Evolutionary conservation across 495 filamentous ascomycete species (phyloP), one percentile per base, ranked within the genome.

Genomic region (Articulospora tetracladia): DNA sequence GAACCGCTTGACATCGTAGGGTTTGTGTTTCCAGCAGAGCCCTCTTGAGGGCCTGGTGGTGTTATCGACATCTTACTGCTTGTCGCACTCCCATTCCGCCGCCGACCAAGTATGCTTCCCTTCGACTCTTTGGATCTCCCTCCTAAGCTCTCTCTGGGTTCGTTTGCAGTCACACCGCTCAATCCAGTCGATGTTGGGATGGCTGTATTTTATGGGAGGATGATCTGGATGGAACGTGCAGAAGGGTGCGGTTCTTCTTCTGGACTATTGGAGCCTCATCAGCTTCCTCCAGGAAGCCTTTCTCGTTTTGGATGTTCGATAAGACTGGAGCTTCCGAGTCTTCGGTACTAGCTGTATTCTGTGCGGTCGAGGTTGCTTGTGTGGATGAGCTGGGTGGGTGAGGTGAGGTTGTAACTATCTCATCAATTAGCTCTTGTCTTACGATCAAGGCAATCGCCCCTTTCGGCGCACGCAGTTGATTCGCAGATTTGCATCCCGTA

Each of bases 141-240:
- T 70, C 81, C 76, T 69, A 86, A 79, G 72, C 81, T 86, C 65
- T 84, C 82, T 69, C 75, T 69, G 57, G 75, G 80, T 66, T 89
- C 85, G 61, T 78, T 83, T 32, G 79, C 80, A 36, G 83, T 84
- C 50, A 83, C 83, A 51, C 88, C 88, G 62, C 82, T 86, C 63
- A 86, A 69, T n/a, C 82, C 83, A 15, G 83, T 84, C 44, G 79
- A 77, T 50, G 83, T 86, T 39, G 81, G 73, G 81, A 84, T 34
- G 82, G 76, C 64, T 88, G 82, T 64, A 82, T 76, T 62, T 84
- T 84, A 50, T 86, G 86, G 36, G 88, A 86, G 3, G 89, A 89
- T 19, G 85, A 82, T 72, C 87, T 80, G 55, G 86, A 89, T 23
- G 86, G 82, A 58, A 88, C 80, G 65, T 80, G 79, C 83, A 86